Evolutionary conservation across 768 basidiomycete species (phyloP).

Genomic region (Suillus cothurnatus): DNA sequence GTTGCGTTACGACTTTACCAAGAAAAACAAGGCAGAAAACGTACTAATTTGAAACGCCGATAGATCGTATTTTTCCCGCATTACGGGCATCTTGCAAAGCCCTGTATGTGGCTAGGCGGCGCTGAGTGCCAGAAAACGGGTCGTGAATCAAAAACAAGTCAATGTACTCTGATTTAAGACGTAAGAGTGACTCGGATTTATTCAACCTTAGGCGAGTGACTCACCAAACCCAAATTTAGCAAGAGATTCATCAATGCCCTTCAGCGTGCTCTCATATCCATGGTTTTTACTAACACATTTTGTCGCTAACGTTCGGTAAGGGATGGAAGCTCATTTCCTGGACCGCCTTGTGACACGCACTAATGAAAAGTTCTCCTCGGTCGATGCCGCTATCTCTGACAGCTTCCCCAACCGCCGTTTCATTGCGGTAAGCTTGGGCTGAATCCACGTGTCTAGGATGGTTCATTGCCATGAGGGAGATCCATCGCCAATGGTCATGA

Average conservation of each 20-base stretch:
- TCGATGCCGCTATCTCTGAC: conserved; percentile 55
- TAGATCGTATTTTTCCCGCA: conserved; percentile 65
- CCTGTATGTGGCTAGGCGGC: conserved; percentile 70
- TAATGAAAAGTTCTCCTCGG: conserved; percentile 70
- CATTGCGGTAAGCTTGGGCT: conserved; percentile 70
- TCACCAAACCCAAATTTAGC: conserved; percentile 59
- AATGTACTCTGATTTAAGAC: conserved; percentile 48
- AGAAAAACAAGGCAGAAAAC: conserved; percentile 22
- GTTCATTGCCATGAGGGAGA: not conserved
- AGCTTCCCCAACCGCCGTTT: conserved; percentile 61
- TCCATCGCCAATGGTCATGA: not conserved
- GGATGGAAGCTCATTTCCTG: conserved; percentile 4
- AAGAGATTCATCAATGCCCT: conserved; percentile 64
- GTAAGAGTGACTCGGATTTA: not conserved
- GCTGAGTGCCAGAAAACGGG: conserved; percentile 61
- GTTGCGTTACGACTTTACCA: not conserved
- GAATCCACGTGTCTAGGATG: conserved; percentile 68
- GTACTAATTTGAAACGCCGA: conserved; percentile 88
- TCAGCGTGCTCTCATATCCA: conserved; percentile 62
- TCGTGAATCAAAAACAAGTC: conserved; percentile 84
- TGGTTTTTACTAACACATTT: conserved; percentile 61
- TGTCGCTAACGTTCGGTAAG: conserved; percentile 48
- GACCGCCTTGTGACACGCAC: conserved; percentile 40
- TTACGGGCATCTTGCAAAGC: conserved; percentile 65
- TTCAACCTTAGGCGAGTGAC: conserved; percentile 18